Conservation (phyloP, 345 rosid genomes). For the Lenwebbia sp. region DNA sequence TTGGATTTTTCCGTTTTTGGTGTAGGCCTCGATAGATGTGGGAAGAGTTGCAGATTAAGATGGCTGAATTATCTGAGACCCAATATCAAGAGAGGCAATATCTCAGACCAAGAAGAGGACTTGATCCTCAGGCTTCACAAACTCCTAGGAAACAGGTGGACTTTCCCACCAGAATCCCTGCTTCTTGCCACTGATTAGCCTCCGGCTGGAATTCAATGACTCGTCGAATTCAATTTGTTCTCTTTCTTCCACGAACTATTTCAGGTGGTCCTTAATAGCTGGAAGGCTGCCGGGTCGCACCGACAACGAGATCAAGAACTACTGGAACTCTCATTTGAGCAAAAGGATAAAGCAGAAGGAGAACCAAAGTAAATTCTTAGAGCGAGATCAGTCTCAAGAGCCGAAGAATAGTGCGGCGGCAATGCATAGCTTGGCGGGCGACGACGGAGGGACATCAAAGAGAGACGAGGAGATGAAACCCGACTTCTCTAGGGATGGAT, state of each 20-base stretch:
- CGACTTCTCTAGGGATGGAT: slow-evolving; percentile 18
- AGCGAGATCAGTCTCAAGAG: not conserved
- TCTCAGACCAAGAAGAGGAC: slow-evolving; percentile 50
- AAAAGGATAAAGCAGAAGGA: slow-evolving; percentile 26
- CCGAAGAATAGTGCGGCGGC: not conserved
- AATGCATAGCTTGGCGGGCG: not conserved
- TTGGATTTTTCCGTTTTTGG: slow-evolving; percentile 17
- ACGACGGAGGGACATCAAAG: not conserved
- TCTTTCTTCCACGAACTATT: not conserved
- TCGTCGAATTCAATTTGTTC: not conserved
- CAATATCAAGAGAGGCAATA: slow-evolving; percentile 45
- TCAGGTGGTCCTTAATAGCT: slow-evolving; percentile 52
- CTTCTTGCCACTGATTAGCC: not conserved
- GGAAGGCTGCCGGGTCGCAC: slow-evolving; percentile 49
- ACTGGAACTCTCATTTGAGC: slow-evolving; percentile 47
- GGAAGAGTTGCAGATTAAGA: slow-evolving; percentile 51
- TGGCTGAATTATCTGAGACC: slow-evolving; percentile 61
- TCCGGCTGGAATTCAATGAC: not conserved
- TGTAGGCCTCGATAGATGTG: slow-evolving; percentile 27
- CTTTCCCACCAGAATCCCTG: not conserved
- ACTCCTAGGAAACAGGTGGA: slow-evolving; percentile 43
- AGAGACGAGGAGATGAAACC: not conserved
- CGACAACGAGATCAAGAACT: slow-evolving; percentile 43
- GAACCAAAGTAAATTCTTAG: not conserved
- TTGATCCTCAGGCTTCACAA: slow-evolving; percentile 42